These are phyloP conservation scores for Mortierella sp. DNA, from an alignment of 371 early-diverging fungal species.

Conservation along the genomic window DNA sequence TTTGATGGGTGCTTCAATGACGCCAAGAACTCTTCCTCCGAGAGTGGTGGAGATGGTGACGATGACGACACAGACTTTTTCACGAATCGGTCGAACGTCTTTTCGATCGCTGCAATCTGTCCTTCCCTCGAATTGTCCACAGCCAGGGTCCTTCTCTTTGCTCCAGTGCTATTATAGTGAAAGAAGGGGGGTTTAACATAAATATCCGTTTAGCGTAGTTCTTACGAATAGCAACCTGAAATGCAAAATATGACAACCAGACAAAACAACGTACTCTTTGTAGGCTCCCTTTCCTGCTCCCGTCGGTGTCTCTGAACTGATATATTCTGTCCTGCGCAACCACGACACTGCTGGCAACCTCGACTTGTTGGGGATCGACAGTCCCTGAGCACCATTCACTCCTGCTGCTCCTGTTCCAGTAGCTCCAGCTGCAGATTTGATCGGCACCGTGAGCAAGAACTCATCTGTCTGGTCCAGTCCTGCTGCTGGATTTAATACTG, in stretches of 20 bases:
- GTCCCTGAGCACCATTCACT: slow-evolving; percentile 8
- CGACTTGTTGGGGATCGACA: slow-evolving; percentile 18
- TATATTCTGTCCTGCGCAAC: slow-evolving; percentile 76
- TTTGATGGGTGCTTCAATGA: slow-evolving; percentile 80
- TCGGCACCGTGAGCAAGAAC: slow-evolving; percentile 23
- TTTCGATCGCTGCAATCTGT: slow-evolving; percentile 76
- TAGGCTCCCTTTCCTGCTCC: slow-evolving; percentile 49
- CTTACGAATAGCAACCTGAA: too few relatives aligned
- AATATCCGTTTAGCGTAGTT: too few relatives aligned
- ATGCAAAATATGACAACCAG: too few relatives aligned
- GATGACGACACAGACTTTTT: slow-evolving; percentile 17
- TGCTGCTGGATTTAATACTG: slow-evolving; percentile 8
- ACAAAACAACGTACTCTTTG: slow-evolving; percentile 30
- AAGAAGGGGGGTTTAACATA: too few relatives aligned
- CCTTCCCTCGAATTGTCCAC: slow-evolving; percentile 66
- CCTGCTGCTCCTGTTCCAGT: slow-evolving; percentile 2
- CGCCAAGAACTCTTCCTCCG: slow-evolving; percentile 58
- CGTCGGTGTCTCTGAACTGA: slow-evolving; percentile 58
- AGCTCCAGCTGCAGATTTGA: slow-evolving; percentile 14
- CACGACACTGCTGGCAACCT: slow-evolving; percentile 66
- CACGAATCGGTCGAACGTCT: slow-evolving; percentile 70
- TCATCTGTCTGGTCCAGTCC: slow-evolving; percentile 46
- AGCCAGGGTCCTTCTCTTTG: slow-evolving; percentile 12
- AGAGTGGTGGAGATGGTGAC: slow-evolving; percentile 12
- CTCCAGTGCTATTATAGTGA: slow-evolving; percentile 20